These are phyloP conservation scores for Phalaenopsis aphrodite DNA, from an alignment of 106 monocot species.

Conservation along the genomic window DNA sequence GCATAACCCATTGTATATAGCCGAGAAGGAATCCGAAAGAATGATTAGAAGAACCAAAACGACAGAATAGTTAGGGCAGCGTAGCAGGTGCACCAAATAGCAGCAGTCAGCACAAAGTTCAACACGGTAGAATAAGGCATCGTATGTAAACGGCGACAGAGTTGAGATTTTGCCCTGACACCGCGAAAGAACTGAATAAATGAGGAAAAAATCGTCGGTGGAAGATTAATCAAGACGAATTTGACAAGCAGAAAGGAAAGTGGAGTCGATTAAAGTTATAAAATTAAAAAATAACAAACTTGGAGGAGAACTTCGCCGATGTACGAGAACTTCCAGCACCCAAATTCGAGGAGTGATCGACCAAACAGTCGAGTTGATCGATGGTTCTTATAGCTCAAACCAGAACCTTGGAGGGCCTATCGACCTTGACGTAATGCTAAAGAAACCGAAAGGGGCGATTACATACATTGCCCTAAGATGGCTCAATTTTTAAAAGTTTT, in stretches of 20 bases:
- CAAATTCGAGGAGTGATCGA: background rate
- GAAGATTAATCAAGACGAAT: background rate
- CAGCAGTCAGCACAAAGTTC: slow-evolving; percentile 23
- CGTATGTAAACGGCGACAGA: background rate
- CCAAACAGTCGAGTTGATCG: background rate
- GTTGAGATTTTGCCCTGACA: background rate
- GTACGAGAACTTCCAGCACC: background rate
- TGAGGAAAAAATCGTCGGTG: background rate
- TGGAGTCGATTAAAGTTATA: background rate
- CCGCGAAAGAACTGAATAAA: background rate
- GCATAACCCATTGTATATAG: slow-evolving; percentile 62
- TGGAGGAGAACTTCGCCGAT: background rate
- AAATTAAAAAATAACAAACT: background rate
- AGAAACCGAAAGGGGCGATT: too few relatives aligned
- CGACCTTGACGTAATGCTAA: too few relatives aligned
- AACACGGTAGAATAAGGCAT: slow-evolving; percentile 16
- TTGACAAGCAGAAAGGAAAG: background rate
- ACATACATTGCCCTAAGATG: too few relatives aligned
- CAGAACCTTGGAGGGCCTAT: background rate
- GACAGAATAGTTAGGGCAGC: slow-evolving; percentile 15
- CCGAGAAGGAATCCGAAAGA: background rate
- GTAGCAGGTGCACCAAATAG: slow-evolving; percentile 42
- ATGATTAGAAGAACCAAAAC: slow-evolving; percentile 12
- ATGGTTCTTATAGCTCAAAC: background rate
- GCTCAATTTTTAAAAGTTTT: too few relatives aligned